phyloP scores from a whole-genome alignment of 768 basidiomycete species.

The Boletus speciosus region DNA sequence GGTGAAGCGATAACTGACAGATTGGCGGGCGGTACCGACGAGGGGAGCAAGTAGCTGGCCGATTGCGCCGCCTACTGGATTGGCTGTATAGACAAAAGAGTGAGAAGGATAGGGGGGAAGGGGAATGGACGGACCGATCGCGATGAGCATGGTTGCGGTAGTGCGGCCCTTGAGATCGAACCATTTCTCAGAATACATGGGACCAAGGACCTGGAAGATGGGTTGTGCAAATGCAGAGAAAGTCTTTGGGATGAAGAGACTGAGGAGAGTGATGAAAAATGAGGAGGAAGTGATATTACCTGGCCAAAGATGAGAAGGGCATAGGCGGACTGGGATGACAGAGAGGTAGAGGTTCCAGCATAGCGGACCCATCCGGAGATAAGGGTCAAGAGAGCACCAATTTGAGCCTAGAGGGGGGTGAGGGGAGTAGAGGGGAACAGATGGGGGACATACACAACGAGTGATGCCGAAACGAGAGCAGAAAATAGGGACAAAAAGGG shows the following conservation, averaged over 20 bases:
- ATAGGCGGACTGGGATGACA: conserved; percentile 54
- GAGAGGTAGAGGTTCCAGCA: conserved; percentile 57
- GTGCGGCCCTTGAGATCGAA: conserved; percentile 74
- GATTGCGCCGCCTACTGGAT: conserved; percentile 70
- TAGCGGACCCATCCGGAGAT: conserved; percentile 76
- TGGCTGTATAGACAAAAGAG: conserved; percentile 40
- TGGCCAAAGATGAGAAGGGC: conserved; percentile 69
- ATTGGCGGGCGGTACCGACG: conserved; percentile 48
- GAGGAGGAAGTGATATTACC: conserved; percentile 33
- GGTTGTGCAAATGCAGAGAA: conserved; percentile 66
- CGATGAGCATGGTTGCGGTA: conserved; percentile 67
- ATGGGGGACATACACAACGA: conserved; percentile 48
- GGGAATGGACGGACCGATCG: conserved; percentile 34
- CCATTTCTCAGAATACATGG: conserved; percentile 82
- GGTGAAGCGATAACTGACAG: conserved; percentile 42
- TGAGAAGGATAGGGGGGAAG: background rate
- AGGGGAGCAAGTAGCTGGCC: conserved; percentile 72
- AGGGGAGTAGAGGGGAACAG: background rate
- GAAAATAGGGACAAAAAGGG: conserved; percentile 56
- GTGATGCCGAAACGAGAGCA: conserved; percentile 59
- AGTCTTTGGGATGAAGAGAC: conserved; percentile 37
- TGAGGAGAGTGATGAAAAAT: background rate
- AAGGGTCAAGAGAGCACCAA: conserved; percentile 52
- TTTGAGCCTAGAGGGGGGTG: conserved; percentile 48
- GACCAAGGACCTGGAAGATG: conserved; percentile 72